Evolutionary conservation across 805 yeast genomes (phyloP), one percentile per base, ranked within the genome.

Genomic region (Candida adriatica): DNA sequence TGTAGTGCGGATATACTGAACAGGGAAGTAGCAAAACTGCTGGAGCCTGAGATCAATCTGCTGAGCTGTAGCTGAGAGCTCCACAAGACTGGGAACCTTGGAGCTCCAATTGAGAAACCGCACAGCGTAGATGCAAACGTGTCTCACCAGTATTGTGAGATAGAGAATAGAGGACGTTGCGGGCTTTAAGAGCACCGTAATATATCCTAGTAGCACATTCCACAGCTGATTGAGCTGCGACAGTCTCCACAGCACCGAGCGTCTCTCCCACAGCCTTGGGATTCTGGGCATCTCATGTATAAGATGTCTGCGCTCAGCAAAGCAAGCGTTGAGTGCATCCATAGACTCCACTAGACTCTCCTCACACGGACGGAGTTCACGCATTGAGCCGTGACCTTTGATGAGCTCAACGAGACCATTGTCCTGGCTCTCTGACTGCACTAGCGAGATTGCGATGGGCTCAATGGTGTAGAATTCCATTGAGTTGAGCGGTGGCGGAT

Each of bases 11-110:
- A 75, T 52, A 45, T 81, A 84, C 49, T 88, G 96, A 2, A 73
- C 65, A 0, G 96, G 96, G 45, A 87, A 73, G 46, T 73, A 79
- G 43, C 83, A 73, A 11, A 85, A 53, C 45, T 88, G 96, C 39
- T 75, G 79, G 10, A 83, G 57, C 27, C 96, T 59, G 18, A 86
- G 58, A 51, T 86, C 94, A 2, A 87, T 59, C 52, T 90, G 97
- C 46, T 77, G 77, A 5, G 85, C 77, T 1, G 82, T 68, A 3
- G 78, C 79, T 11, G 84, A 79, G 0, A 63, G 27, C 13, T 62
- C 64, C 16, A 62, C 58, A 6, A 65, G 48, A 22, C 55, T 57
- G 6, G 51, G 49, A 1, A 36, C 17, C 2, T 35, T 20, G 5
- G 47, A 42, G 6, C 33, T 20, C 1, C 56, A 8, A 41, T 66